Base-by-base conservation (phyloP, 176 grass and related monocot genomes). In the Triticum monococcum region DNA sequence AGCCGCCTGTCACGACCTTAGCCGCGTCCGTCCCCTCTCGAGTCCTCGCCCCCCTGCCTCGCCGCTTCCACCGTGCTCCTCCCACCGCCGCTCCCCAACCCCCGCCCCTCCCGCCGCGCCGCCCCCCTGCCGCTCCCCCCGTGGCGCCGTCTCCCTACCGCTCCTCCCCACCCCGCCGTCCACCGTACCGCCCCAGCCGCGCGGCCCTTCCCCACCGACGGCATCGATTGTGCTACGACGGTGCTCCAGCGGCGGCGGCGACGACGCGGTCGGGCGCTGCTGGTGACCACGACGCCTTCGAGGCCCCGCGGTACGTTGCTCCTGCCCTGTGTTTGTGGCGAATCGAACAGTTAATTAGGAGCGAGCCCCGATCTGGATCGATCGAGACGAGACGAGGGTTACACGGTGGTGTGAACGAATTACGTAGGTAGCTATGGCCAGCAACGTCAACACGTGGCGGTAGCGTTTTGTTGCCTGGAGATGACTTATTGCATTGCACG, bases 1-100 rank as follows among this genome's bases (percentile, higher is more conserved):
- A 54, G 45, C 73, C 73, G 45, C 23, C 71, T 74, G 68, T 13
- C 68, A 75, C 72, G 72, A 75, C 73, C 73, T 76, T 54, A 76
- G 73, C 73, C 73, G 73, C 73, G 73, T 76, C 73, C 73, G 73
- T 76, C 73, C 45, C 73, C 14, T 52, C 68, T 9, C 20, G 23
- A 74, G 71, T 75, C 72, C 54, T 31, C 72, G 41, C 46, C 72
- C 72, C 43, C 73, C 30, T 3, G 11, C 73, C 73, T 20, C 72
- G 41, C 46, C 73, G 73, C 73, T 54, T 76, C 73, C 45, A 76
- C 73, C 23, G 45, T 20, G 73, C 66, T 31, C 72, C 72, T 76
- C 45, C 73, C 45, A 54, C 43, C 73, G 73, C 73, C 45, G 45
- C 26, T 25, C 73, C 25, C 50, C 50, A 0, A 0, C 48, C 5